A percentile compares a stretch with the other conserved stretches of the same genome.
Evolutionary conservation across 2,329 filamentous ascomycete species (phyloP).

Genomic region (Blastomyces parvus): DNA sequence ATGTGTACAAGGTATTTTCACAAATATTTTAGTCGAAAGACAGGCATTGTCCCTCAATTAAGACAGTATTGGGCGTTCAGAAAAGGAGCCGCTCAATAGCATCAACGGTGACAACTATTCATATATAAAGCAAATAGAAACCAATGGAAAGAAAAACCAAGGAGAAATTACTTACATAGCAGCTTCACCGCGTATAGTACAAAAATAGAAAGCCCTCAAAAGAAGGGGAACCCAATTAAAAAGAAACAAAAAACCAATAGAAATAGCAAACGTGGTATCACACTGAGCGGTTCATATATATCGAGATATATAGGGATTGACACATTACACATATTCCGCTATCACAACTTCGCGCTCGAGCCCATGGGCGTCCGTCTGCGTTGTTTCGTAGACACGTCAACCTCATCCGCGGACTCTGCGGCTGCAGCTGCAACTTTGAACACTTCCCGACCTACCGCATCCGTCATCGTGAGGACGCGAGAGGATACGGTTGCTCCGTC

Average conservation of each 20-base stretch:
- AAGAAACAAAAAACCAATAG: not conserved
- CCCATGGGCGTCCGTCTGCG: constrained; percentile 30
- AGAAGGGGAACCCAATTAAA: too few species aligned
- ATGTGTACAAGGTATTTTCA: too few species aligned
- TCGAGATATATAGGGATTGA: not conserved
- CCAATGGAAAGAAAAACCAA: too few species aligned
- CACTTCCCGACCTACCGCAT: constrained; percentile 59
- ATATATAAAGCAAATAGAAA: too few species aligned
- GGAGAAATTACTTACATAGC: too few species aligned
- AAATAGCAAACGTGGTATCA: not conserved
- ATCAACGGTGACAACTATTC: too few species aligned
- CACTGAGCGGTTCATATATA: not conserved
- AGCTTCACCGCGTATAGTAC: not conserved
- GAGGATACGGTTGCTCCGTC: constrained; percentile 83
- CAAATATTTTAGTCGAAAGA: too few species aligned
- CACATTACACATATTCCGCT: not conserved
- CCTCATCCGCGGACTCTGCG: constrained; percentile 18
- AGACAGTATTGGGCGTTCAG: too few species aligned
- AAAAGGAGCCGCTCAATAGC: too few species aligned
- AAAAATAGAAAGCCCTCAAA: not conserved
- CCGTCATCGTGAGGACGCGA: constrained; percentile 67
- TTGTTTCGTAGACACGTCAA: constrained; percentile 28
- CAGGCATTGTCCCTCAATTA: too few species aligned
- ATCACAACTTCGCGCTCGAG: constrained; percentile 2
- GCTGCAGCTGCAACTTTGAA: constrained; percentile 40